These are phyloP conservation scores for Fonsecaea multimorphosa DNA, from an alignment of 2,329 filamentous ascomycete species.

Conservation along the genomic window DNA sequence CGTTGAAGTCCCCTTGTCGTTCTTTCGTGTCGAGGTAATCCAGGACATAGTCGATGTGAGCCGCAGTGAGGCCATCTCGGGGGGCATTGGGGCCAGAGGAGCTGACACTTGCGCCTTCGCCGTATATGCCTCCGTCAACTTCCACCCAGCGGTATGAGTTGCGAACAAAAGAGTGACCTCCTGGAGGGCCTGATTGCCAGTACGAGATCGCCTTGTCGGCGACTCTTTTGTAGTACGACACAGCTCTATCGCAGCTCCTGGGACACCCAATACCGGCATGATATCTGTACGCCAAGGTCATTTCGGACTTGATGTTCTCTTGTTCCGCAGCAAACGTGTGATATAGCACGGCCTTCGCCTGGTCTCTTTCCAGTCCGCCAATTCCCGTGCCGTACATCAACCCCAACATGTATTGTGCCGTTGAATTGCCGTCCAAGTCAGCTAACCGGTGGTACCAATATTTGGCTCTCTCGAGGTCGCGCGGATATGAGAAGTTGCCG, in stretches of 20 bases:
- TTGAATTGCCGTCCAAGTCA: slow-evolving; percentile 78
- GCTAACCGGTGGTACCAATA: slow-evolving; percentile 80
- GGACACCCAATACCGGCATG: slow-evolving; percentile 83
- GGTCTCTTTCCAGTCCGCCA: slow-evolving; percentile 80
- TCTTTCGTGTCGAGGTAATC: slow-evolving; percentile 93
- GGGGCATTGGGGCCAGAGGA: slow-evolving; percentile 85
- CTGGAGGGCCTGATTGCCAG: slow-evolving; percentile 87
- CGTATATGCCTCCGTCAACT: slow-evolving; percentile 89
- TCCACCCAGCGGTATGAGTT: slow-evolving; percentile 88
- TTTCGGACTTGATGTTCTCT: slow-evolving; percentile 84
- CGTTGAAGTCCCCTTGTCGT: slow-evolving; percentile 85
- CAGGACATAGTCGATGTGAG: slow-evolving; percentile 86
- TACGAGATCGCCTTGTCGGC: slow-evolving; percentile 91
- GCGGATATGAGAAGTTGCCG: slow-evolving; percentile 87
- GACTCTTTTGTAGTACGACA: slow-evolving; percentile 88
- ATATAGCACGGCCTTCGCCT: slow-evolving; percentile 89
- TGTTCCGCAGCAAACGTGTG: slow-evolving; percentile 90
- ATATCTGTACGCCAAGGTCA: slow-evolving; percentile 89
- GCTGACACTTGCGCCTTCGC: slow-evolving; percentile 88
- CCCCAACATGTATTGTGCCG: slow-evolving; percentile 93
- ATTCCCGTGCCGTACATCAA: slow-evolving; percentile 96
- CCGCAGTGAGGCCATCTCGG: slow-evolving; percentile 69
- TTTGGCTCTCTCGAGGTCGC: slow-evolving; percentile 80
- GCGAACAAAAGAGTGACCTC: slow-evolving; percentile 76
- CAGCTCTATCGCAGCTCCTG: slow-evolving; percentile 82